These are phyloP conservation scores for Eimeria falciformis DNA, from an alignment of 169 alveolate species.

Conservation along the genomic window DNA sequence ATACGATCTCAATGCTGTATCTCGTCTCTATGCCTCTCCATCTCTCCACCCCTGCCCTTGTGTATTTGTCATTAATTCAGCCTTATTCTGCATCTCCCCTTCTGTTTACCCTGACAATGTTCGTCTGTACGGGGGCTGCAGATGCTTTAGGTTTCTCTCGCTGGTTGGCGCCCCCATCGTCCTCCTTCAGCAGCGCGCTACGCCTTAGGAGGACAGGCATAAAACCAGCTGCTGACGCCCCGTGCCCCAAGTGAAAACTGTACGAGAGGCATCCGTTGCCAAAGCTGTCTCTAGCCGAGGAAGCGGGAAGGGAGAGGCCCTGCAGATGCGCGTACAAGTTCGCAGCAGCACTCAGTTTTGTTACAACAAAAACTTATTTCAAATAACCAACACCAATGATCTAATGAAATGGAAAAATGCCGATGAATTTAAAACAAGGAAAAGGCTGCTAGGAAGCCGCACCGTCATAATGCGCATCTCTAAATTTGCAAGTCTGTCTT, in stretches of 20 bases:
- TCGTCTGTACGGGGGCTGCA: neutral
- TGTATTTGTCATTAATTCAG: neutral
- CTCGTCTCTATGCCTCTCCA: neutral
- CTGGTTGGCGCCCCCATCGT: neutral
- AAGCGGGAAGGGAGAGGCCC: slow-evolving; percentile 11
- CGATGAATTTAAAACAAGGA: too few relatives aligned
- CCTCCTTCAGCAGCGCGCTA: slow-evolving; percentile 17
- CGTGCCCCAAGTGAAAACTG: neutral
- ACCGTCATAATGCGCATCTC: slow-evolving; percentile 28
- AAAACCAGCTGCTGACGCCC: neutral
- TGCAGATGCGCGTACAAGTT: neutral
- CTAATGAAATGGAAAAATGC: too few relatives aligned
- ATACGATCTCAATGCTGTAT: neutral
- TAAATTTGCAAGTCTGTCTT: neutral
- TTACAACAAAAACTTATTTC: neutral
- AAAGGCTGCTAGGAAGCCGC: too few relatives aligned
- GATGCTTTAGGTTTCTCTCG: neutral
- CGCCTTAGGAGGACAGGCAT: neutral
- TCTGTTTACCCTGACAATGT: neutral
- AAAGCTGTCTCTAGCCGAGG: neutral
- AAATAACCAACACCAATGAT: neutral
- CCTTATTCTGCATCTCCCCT: neutral
- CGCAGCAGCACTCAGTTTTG: neutral
- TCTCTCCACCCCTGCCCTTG: neutral
- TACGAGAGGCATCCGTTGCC: neutral